These are phyloP conservation scores for Schwanniomyces polymorphus DNA, from an alignment of 805 yeast species.

Conservation along the genomic window DNA sequence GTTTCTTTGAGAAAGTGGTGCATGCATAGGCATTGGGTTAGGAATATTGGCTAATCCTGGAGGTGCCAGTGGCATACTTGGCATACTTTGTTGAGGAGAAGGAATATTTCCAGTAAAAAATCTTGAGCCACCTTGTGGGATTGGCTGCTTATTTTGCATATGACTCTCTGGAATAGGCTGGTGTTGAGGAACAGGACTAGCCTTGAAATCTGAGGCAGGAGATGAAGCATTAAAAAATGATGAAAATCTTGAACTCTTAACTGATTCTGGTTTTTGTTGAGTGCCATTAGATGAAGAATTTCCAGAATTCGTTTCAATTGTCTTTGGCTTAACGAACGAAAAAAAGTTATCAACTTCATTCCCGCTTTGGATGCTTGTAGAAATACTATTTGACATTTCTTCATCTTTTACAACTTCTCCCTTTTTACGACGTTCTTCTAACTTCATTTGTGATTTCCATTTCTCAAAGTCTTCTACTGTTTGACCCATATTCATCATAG, in stretches of 20 bases:
- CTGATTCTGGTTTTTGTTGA: conserved; percentile 7
- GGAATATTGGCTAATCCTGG: conserved; percentile 5
- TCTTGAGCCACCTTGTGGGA: conserved; percentile 8
- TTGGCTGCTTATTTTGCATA: background rate
- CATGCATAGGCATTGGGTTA: background rate
- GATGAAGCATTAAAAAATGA: conserved; percentile 26
- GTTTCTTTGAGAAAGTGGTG: background rate
- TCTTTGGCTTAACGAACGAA: conserved; percentile 37
- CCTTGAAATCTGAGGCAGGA: background rate
- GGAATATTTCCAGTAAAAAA: conserved; percentile 7
- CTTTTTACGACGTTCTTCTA: conserved; percentile 48
- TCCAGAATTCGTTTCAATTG: conserved; percentile 5
- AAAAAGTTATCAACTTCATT: conserved; percentile 46
- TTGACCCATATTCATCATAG: conserved; percentile 42
- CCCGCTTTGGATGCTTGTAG: conserved; percentile 18
- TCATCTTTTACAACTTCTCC: conserved; percentile 31
- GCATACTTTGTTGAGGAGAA: background rate
- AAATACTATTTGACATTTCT: conserved; percentile 6
- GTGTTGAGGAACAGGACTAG: background rate
- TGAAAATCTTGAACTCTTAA: conserved; percentile 37
- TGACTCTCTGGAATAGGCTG: background rate
- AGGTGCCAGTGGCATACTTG: conserved; percentile 2
- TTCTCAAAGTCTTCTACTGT: conserved; percentile 59
- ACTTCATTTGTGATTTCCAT: conserved; percentile 56
- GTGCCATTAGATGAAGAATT: conserved; percentile 4